Evolutionary conservation across 1,284 basidiomycete species (phyloP).

Genomic region (Mycena sp.): DNA sequence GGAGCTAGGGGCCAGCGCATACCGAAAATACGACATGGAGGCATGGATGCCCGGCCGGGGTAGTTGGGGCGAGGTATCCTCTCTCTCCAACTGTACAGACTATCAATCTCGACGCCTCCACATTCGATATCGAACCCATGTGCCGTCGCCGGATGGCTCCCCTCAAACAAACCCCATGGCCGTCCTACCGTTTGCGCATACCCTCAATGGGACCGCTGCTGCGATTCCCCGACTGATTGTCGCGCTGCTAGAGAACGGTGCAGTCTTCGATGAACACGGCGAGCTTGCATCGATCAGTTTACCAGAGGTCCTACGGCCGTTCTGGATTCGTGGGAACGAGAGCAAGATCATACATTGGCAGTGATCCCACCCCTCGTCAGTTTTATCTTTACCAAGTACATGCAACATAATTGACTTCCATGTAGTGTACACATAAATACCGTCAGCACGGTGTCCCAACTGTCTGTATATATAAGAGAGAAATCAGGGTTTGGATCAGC

Average conservation of each 20-base stretch:
- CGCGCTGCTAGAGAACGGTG: conserved; percentile 91
- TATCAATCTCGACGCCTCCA: conserved; percentile 91
- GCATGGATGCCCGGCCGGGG: conserved; percentile 99
- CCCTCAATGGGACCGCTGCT: conserved; percentile 93
- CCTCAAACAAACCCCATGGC: conserved; percentile 30
- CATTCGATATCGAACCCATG: conserved; percentile 80
- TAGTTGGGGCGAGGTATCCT: conserved; percentile 96
- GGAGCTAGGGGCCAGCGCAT: conserved; percentile 95
- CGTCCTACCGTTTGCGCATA: conserved; percentile 77
- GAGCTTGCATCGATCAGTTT: conserved; percentile 66
- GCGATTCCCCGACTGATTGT: conserved; percentile 92
- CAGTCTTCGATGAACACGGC: conserved; percentile 65
- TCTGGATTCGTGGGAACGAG: conserved; percentile 67
- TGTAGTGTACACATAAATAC: conserved; percentile 28
- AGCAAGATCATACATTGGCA: conserved; percentile 24
- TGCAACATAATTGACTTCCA: conserved; percentile 13
- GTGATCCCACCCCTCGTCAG: background rate
- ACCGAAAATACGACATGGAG: conserved; percentile 97
- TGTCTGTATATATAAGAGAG: background rate
- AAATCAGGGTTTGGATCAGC: too few relatives aligned
- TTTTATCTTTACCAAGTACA: background rate
- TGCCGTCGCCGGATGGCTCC: too few relatives aligned
- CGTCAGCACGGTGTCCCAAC: too few relatives aligned
- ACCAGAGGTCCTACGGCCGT: conserved; percentile 71
- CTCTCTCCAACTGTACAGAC: conserved; percentile 94